These are phyloP conservation scores for Neurospora intermedia DNA, from an alignment of 495 filamentous ascomycete species.

Conservation along the genomic window DNA sequence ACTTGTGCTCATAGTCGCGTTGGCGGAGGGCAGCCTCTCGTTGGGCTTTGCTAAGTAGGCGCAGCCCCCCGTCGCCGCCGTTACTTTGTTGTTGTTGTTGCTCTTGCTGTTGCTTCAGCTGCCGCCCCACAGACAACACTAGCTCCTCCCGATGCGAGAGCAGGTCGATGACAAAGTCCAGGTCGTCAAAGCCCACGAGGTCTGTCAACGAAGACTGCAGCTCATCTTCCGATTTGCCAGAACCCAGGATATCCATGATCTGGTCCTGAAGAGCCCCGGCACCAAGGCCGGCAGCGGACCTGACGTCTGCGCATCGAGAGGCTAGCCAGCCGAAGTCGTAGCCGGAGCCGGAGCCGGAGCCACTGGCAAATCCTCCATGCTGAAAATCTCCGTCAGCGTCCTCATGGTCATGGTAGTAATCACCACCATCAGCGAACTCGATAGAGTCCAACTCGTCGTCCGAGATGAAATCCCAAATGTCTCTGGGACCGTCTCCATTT, in stretches of 20 bases:
- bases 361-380: constrained; percentile 13
- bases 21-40: constrained; percentile 63
- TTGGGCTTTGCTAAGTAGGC: constrained; percentile 62
- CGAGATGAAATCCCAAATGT: constrained; percentile 84
- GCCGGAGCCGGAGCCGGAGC: not conserved
- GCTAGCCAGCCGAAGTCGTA: constrained; percentile 52
- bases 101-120: not conserved
- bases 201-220: constrained; percentile 85
- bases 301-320: constrained; percentile 49
- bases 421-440: constrained; percentile 30
- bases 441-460: constrained; percentile 52
- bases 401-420: constrained; percentile 26
- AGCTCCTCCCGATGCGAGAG: constrained; percentile 64
- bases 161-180: constrained; percentile 80
- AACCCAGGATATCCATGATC: constrained; percentile 54
- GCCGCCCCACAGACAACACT: constrained; percentile 19
- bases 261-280: constrained; percentile 55
- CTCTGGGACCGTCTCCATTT: constrained; percentile 53
- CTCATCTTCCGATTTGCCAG: constrained; percentile 63
- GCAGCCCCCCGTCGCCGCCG: constrained; percentile 35
- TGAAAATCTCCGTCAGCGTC: constrained; percentile 5
- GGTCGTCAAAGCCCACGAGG: constrained; percentile 81
- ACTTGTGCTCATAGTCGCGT: constrained; percentile 76
- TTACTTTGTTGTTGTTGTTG: not conserved
- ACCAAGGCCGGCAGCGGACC: constrained; percentile 49